These are phyloP conservation scores for Cinchona pubescens DNA, from an alignment of 257 asterid species.

Conservation along the genomic window DNA sequence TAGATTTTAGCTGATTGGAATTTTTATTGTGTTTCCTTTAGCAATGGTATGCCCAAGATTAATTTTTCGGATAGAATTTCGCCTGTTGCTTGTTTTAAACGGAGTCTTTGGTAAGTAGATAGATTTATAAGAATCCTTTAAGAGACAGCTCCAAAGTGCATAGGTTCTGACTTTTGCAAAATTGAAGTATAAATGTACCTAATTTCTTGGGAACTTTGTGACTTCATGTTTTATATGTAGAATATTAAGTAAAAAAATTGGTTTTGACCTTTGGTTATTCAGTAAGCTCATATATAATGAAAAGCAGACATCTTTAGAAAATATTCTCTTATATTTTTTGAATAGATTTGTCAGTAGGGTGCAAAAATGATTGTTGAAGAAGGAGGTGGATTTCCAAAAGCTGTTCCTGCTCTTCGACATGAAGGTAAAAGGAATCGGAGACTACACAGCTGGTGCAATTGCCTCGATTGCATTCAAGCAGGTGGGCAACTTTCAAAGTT, in stretches of 20 bases:
- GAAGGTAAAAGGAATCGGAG: constrained; percentile 81
- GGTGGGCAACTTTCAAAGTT: constrained; percentile 39
- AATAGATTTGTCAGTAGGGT: constrained; percentile 47
- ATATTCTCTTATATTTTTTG: constrained; percentile 6
- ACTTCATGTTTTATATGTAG: neutral
- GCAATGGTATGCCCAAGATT: neutral
- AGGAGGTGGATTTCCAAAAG: constrained; percentile 73
- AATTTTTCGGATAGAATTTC: no score
- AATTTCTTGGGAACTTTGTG: neutral
- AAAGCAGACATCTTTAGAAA: neutral
- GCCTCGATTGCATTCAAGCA: constrained; percentile 90
- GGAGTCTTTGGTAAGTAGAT: neutral
- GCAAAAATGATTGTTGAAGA: constrained; percentile 84
- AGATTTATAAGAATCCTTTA: no score
- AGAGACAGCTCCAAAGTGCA: neutral
- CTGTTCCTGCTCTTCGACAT: constrained; percentile 77
- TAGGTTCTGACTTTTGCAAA: neutral
- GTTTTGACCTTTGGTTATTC: neutral
- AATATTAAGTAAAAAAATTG: neutral
- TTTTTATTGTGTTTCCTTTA: neutral
- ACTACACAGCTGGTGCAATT: constrained; percentile 95
- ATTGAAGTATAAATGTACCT: neutral
- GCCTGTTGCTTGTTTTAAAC: neutral
- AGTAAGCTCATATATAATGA: neutral
- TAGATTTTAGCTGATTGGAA: neutral